Evolutionary conservation across 257 asterid genomes (phyloP), one percentile per base, ranked within the genome.

Genomic region (Penstemon davidsonii): DNA sequence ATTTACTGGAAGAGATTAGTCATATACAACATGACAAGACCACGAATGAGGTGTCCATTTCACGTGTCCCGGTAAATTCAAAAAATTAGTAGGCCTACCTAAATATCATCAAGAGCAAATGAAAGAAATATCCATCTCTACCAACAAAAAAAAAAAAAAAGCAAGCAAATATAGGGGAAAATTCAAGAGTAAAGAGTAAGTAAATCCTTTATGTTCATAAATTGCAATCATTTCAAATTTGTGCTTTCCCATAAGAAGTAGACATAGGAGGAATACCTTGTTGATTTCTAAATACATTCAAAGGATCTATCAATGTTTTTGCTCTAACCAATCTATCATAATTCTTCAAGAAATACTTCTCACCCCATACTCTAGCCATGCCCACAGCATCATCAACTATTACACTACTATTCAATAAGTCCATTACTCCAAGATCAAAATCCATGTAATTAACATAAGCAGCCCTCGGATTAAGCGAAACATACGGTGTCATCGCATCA

Each of bases 361-460:
- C 90, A 9, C 96, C 93, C 93, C 95, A 87, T 9, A 49, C 49
- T 49, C 91, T 81, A 7, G 88, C 93, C 72, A 54, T 80, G 75
- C 83, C 90, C 66, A 87, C 87, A 3, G 73, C 81, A 73, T 80
- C 73, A 38, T 7, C 37, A 15, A 7, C 71, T 7, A 52, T 19
- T 4, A 25, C 70, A 33, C 4, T 58, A 2, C 9, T 65, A 6
- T 63, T 70, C 25, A 61, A 4, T 41, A 42, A 9, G 36, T 71
- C 74, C 72, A 76, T 73, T n/a, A 79, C 81, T 43, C 97, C 97
- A 18, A 87, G 82, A 75, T 90, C 97, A 42, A 82, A 74, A 70
- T 90, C 97, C 72, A 86, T 73, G 80, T 90, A 90, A 69, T 90
- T 90, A n/a, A 90, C 51, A 73, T 87, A 90, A 25, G 96, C 94